phyloP scores from a whole-genome alignment of 2,329 filamentous ascomycete genomes.

The Penicillium decumbens region DNA sequence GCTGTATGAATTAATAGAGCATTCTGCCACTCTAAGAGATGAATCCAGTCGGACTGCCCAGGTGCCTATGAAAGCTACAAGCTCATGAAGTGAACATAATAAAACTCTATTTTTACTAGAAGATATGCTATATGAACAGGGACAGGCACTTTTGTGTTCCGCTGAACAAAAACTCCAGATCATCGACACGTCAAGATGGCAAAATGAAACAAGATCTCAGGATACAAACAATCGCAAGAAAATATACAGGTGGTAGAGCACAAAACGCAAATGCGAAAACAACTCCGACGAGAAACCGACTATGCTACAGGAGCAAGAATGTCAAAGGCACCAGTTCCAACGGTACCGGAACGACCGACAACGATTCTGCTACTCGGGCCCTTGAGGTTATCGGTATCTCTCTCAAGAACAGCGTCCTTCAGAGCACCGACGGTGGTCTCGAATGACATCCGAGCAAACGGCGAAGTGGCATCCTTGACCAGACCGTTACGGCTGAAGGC shows the following conservation, averaged over 20 bases:
- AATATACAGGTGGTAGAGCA: conserved; percentile 26
- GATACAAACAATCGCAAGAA: conserved; percentile 19
- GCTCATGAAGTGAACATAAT: neutral
- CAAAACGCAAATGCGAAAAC: conserved; percentile 15
- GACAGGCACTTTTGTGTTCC: conserved; percentile 34
- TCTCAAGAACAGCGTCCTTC: conserved; percentile 83
- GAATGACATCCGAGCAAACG: conserved; percentile 99
- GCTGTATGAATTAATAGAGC: neutral
- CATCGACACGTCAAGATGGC: conserved; percentile 33
- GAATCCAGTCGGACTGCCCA: neutral
- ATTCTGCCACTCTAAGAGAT: neutral
- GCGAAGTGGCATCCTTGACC: conserved; percentile 70
- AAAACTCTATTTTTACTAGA: conserved; percentile 24
- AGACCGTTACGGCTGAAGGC: conserved; percentile 91
- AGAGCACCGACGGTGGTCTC: conserved; percentile 94
- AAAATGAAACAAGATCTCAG: conserved; percentile 9
- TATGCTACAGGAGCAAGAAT: conserved; percentile 58
- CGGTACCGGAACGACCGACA: conserved; percentile 71
- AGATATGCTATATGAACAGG: conserved; percentile 30
- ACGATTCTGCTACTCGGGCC: conserved; percentile 86
- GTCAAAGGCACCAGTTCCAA: conserved; percentile 90
- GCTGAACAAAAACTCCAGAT: conserved; percentile 37
- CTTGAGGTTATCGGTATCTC: conserved; percentile 81
- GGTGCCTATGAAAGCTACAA: neutral
- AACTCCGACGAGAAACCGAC: conserved; percentile 15